These are phyloP conservation scores for Perilla frutescens DNA, from an alignment of 257 asterid genomes.

Conservation along the genomic window DNA sequence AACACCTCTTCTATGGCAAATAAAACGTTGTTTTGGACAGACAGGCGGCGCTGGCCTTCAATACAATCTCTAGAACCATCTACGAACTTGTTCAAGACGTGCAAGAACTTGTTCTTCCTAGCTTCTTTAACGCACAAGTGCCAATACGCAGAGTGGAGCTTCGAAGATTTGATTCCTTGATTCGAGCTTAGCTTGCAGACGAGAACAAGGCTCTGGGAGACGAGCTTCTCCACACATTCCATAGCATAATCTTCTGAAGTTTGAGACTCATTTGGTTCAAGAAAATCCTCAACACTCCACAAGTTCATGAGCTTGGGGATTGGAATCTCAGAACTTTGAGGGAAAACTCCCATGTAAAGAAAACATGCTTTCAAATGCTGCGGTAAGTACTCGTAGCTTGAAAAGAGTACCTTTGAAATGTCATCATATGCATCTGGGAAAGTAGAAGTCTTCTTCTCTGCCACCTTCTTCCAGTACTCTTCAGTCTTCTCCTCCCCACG, in stretches of 20 bases:
- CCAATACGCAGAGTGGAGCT: neutral
- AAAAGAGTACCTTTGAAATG: slow-evolving; percentile 13
- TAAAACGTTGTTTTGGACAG: neutral
- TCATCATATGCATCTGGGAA: neutral
- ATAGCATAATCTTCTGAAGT: neutral
- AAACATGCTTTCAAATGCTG: neutral
- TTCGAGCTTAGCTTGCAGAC: neutral
- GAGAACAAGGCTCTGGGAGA: neutral
- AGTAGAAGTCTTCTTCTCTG: neutral
- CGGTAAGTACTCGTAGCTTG: slow-evolving; percentile 33
- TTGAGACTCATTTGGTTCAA: neutral
- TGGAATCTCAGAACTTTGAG: neutral
- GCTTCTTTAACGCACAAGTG: neutral
- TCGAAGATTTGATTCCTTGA: neutral
- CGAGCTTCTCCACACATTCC: neutral
- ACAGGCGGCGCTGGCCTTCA: neutral
- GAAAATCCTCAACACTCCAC: neutral
- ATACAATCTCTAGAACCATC: neutral
- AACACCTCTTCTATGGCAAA: no score
- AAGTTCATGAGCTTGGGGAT: slow-evolving; percentile 1
- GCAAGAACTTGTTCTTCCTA: neutral
- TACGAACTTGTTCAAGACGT: neutral
- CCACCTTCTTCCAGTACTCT: slow-evolving; percentile 26
- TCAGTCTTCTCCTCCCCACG: neutral
- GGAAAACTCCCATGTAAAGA: neutral